Evolutionary conservation across 2,329 filamentous ascomycete genomes (phyloP), one percentile per base, ranked within the genome.

Genomic region (Boeremia exigua): DNA sequence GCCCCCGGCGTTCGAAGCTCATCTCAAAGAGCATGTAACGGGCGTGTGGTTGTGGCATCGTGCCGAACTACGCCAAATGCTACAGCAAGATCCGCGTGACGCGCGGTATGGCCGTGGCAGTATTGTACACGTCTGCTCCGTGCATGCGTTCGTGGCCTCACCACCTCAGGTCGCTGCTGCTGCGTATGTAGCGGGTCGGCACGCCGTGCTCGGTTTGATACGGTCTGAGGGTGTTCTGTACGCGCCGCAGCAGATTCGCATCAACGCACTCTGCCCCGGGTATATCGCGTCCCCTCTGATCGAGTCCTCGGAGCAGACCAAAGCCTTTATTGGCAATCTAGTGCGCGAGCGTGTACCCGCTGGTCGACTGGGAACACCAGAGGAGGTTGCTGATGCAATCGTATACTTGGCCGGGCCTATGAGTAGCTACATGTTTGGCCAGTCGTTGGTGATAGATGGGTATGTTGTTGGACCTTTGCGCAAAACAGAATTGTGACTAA

Each of bases 251-350:
- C 78, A 77, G 6, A 83, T 86, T 42, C 78, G 83, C 46, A 80
- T 86, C 65, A 86, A 86, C 60, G 82, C 81, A 6, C 79, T 86
- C 27, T 85, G 83, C 56, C 83, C 83, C 0, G 71, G 76, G 14
- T 80, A 77, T 47, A 70, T 79, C 40, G 67, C 66, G 37, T 80
- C 77, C 6, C 75, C 78, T 1, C 58, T 79, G 2, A 56, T 58
- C 23, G 56, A 48, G 15, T 55, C 51, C 19, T 55, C 56, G 10
- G 52, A 58, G 19, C 51, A 50, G n/a, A 48, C 30, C 42, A 58
- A 58, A 30, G 37, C 42, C 37, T 43, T 55, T 3, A 33, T 58
- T 46, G 33, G 30, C 32, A 50, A 47, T 9, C 51, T 56, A 29
- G 56, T 55, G n/a, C 40, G 46, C n/a, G 56, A 55, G 25, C 51